A percentile compares a stretch with the other conserved stretches of the same genome.
phyloP scores from a whole-genome alignment of 306 rosid species.

The Glycine soja region DNA sequence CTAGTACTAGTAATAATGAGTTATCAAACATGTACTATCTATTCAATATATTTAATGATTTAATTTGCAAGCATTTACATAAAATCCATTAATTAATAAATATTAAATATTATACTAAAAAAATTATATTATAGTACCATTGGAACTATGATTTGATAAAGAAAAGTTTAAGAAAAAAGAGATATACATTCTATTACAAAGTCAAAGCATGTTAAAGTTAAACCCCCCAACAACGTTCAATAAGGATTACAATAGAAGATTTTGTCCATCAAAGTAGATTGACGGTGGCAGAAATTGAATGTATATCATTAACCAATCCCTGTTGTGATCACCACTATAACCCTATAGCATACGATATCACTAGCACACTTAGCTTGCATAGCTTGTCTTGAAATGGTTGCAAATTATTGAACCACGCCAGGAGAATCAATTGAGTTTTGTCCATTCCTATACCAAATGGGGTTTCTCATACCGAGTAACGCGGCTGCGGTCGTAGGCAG shows the following conservation, averaged over 20 bases:
- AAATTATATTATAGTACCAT: neutral
- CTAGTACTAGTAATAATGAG: too few species aligned
- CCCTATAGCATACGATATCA: neutral
- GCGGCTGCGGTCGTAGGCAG: slow-evolving; percentile 45
- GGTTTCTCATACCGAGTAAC: slow-evolving; percentile 26
- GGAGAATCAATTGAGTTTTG: slow-evolving; percentile 41
- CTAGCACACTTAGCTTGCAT: neutral
- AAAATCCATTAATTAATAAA: too few species aligned
- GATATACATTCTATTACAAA: neutral
- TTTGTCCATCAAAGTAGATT: neutral
- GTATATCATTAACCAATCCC: neutral
- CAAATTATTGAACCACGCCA: slow-evolving; percentile 20
- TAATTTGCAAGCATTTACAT: too few species aligned
- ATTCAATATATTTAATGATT: too few species aligned
- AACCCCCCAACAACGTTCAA: neutral
- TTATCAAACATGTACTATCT: too few species aligned
- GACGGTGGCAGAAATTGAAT: neutral
- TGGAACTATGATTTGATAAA: neutral
- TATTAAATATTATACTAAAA: too few species aligned
- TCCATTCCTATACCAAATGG: slow-evolving; percentile 40
- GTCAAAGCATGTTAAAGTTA: slow-evolving; percentile 7
- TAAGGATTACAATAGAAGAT: neutral
- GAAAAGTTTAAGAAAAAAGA: neutral
- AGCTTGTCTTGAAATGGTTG: slow-evolving; percentile 39
- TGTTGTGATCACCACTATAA: neutral